Evolutionary conservation across 306 rosid species (phyloP).

Genomic region (Inga laurina): DNA sequence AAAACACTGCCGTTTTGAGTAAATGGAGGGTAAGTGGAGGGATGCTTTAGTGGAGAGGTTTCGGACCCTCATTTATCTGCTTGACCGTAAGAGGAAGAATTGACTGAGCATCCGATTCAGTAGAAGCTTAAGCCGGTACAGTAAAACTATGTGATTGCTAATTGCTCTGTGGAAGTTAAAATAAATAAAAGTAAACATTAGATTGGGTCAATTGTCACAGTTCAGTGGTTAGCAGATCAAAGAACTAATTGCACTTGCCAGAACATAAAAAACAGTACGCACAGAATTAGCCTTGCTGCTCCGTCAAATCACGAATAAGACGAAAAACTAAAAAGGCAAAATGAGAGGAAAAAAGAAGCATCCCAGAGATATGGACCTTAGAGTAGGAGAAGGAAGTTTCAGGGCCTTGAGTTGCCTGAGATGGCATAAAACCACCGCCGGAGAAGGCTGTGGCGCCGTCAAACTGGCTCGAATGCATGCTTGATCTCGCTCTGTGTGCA

Average conservation of each 20-base stretch:
- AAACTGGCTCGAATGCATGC: constrained; percentile 66
- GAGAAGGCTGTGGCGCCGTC: constrained; percentile 86
- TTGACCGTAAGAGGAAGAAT: constrained; percentile 83
- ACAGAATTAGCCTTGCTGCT: not conserved
- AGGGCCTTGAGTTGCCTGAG: constrained; percentile 58
- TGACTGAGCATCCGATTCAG: constrained; percentile 79
- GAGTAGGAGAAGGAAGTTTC: constrained; percentile 52
- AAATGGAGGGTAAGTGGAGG: no score
- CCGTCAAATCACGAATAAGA: not conserved
- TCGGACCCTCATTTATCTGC: constrained; percentile 74
- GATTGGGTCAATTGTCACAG: not conserved
- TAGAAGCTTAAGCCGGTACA: not conserved
- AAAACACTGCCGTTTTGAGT: no score
- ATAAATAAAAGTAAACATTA: not conserved
- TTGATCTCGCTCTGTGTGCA: not conserved
- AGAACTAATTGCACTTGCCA: constrained; percentile 19
- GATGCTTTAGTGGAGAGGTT: no score
- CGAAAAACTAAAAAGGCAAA: not conserved
- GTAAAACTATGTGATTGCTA: not conserved
- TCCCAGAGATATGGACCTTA: constrained; percentile 45
- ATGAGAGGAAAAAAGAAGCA: not conserved
- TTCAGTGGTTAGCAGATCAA: not conserved
- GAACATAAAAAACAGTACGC: not conserved
- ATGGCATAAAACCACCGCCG: constrained; percentile 88
- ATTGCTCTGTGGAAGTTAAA: not conserved